Conservation (phyloP, 2,329 filamentous ascomycete genomes). For the Paecilomyces sp. region DNA sequence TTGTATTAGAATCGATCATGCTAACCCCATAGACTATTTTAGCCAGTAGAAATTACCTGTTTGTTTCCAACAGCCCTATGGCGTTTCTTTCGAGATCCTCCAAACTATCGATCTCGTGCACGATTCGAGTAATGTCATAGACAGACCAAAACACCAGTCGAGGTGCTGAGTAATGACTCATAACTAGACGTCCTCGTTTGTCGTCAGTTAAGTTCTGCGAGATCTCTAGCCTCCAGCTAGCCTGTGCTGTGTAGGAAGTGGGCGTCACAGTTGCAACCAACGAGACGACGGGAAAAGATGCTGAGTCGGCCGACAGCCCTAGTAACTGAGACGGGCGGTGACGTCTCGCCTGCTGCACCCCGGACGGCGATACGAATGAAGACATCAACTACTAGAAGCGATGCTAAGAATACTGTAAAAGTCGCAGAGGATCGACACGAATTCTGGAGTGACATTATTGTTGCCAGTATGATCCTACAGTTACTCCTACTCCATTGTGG, state of each 20-base stretch:
- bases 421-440: background rate
- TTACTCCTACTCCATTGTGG: background rate
- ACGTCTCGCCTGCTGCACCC: background rate
- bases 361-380: background rate
- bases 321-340: background rate
- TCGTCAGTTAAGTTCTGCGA: background rate
- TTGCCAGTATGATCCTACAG: background rate
- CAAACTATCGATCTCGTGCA: background rate
- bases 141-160: too few relatives aligned
- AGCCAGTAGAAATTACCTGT: background rate
- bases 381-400: background rate
- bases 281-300: conserved; percentile 2
- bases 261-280: conserved; percentile 1
- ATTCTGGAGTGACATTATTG: background rate
- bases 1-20: background rate
- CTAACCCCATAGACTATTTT: background rate
- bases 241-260: background rate
- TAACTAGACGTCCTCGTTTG: background rate
- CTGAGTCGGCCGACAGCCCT: conserved; percentile 6
- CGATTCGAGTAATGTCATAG: background rate
- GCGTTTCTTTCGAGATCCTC: background rate
- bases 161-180: background rate
- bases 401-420: background rate
- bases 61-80: background rate
- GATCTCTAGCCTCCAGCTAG: background rate